These are phyloP conservation scores for Pleurostoma richardsiae DNA, from an alignment of 2,329 filamentous ascomycete genomes.

Conservation along the genomic window DNA sequence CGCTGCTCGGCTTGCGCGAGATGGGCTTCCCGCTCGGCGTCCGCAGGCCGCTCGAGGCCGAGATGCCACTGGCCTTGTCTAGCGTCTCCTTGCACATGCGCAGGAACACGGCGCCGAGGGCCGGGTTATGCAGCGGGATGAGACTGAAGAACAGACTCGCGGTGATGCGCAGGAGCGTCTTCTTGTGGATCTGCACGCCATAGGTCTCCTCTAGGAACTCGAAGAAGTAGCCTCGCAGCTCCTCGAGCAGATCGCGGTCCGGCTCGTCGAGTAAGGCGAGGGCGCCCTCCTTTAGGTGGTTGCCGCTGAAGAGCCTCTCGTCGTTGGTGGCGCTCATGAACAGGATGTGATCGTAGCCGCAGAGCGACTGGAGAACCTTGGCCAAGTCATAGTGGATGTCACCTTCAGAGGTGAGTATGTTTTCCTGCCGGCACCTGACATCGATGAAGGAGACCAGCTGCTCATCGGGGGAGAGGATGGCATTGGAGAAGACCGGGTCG, in stretches of 20 bases:
- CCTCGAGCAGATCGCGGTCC: constrained; percentile 15
- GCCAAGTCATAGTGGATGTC: constrained; percentile 23
- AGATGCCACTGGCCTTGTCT: background rate
- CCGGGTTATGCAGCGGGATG: background rate
- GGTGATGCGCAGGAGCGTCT: constrained; percentile 22
- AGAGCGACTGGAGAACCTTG: constrained; percentile 22
- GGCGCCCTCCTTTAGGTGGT: constrained; percentile 5
- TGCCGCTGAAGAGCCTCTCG: constrained; percentile 7
- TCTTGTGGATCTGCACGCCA: constrained; percentile 16
- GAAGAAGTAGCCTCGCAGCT: constrained; percentile 18
- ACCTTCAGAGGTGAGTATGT: constrained; percentile 18
- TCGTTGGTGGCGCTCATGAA: constrained; percentile 14
- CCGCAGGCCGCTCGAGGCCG: background rate
- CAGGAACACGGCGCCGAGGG: constrained; percentile 4
- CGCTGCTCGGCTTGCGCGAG: background rate
- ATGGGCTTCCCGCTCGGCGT: background rate
- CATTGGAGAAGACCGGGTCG: constrained; percentile 23
- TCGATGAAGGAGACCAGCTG: constrained; percentile 21
- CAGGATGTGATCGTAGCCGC: constrained; percentile 22
- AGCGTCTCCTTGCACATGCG: constrained; percentile 1
- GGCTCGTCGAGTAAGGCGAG: constrained; percentile 16
- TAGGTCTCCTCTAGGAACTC: constrained; percentile 18
- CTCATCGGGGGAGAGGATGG: constrained; percentile 18
- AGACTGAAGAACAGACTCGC: constrained; percentile 22
- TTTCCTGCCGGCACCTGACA: constrained; percentile 20